phyloP scores from a whole-genome alignment of 495 filamentous ascomycete genomes.

The Glonium stellatum region DNA sequence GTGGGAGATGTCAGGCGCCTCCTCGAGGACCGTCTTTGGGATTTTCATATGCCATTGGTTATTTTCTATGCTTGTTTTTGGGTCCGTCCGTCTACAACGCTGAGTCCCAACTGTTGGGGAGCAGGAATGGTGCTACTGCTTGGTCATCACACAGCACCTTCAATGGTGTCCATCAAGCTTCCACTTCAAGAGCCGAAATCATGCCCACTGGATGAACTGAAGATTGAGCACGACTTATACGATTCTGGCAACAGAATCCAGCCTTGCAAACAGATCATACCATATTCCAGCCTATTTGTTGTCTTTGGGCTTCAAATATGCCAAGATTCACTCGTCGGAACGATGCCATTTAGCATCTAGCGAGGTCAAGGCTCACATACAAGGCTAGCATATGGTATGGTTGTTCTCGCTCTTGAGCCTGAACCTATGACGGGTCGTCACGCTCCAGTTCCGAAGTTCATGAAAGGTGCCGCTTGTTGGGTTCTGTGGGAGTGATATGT shows the following conservation, averaged over 20 bases:
- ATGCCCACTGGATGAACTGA: constrained; percentile 8
- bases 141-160: constrained; percentile 14
- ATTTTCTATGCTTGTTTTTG: constrained; percentile 15
- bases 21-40: constrained; percentile 29
- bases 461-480: constrained; percentile 5
- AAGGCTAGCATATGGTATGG: neutral
- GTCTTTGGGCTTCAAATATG: constrained; percentile 9
- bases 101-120: constrained; percentile 14
- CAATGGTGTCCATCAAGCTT: constrained; percentile 19
- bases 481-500: neutral
- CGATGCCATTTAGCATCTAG: constrained; percentile 21
- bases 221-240: constrained; percentile 31
- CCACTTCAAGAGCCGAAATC: constrained; percentile 1
- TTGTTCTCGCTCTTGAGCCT: constrained; percentile 10
- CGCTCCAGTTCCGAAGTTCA: constrained; percentile 22
- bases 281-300: neutral
- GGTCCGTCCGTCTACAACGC: constrained; percentile 15
- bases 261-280: constrained; percentile 32
- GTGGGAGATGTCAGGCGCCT: constrained; percentile 31
- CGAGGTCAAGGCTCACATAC: constrained; percentile 21
- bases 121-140: neutral
- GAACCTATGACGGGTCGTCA: constrained; percentile 18
- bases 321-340: constrained; percentile 35
- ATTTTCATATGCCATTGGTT: constrained; percentile 27
- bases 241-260: constrained; percentile 8